Percentiles rank a stretch among this genome's conserved stretches.
Conservation (phyloP, 345 rosid genomes). For the Brassica rapa region DNA sequence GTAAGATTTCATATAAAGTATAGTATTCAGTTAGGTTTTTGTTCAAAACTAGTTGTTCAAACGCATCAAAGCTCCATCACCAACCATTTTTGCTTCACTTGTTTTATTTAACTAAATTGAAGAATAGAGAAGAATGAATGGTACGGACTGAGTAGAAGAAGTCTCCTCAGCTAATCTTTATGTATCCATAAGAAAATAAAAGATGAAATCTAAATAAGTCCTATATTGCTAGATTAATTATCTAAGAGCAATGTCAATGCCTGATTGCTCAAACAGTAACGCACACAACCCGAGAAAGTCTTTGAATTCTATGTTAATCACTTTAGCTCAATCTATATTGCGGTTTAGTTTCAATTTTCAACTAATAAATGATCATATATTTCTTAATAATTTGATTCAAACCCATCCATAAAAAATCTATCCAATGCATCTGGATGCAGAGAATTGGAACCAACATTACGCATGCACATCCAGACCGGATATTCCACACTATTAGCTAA, state of each 20-base stretch:
- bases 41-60: neutral
- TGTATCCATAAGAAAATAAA: neutral
- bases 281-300: too few species aligned
- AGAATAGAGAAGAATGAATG: neutral
- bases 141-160: neutral
- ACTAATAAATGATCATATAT: neutral
- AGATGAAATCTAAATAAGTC: neutral
- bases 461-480: neutral
- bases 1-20: too few species aligned
- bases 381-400: neutral
- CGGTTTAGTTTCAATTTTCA: neutral
- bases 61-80: conserved; percentile 53
- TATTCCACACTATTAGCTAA: neutral
- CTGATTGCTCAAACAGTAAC: too few species aligned
- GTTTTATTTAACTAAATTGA: neutral
- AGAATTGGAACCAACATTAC: neutral
- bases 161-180: neutral
- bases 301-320: neutral
- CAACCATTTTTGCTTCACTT: conserved; percentile 37
- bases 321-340: neutral
- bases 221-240: neutral
- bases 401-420: neutral
- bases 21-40: neutral
- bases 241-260: too few species aligned
- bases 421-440: too few species aligned